A percentile compares a stretch with the other conserved stretches of the same genome.
These are phyloP conservation scores for Cryptosporidium meleagridis DNA, from an alignment of 169 alveolate genomes.

Conservation along the genomic window DNA sequence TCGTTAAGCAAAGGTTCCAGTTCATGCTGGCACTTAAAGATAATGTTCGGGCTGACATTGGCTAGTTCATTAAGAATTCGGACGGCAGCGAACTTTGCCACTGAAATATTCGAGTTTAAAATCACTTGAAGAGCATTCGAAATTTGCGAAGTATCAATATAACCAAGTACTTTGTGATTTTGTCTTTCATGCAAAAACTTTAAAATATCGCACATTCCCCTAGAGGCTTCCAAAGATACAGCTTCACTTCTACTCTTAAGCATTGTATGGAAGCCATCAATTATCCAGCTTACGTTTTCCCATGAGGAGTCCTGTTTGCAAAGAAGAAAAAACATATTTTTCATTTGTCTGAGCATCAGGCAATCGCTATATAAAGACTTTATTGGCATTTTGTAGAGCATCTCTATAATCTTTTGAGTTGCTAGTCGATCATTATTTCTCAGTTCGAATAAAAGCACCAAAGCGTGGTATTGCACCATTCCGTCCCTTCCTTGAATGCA, in stretches of 20 bases:
- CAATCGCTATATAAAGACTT: slow-evolving; percentile 68
- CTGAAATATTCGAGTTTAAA: slow-evolving; percentile 85
- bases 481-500: slow-evolving; percentile 88
- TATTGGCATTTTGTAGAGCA: slow-evolving; percentile 58
- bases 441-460: slow-evolving; percentile 91
- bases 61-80: slow-evolving; percentile 85
- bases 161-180: slow-evolving; percentile 45
- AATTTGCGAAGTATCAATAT: slow-evolving; percentile 32
- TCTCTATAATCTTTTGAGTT: slow-evolving; percentile 81
- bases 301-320: slow-evolving; percentile 13
- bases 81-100: slow-evolving; percentile 89
- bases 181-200: slow-evolving; percentile 47
- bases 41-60: slow-evolving; percentile 80
- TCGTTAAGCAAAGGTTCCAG: slow-evolving; percentile 91
- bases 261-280: slow-evolving; percentile 77
- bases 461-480: slow-evolving; percentile 95
- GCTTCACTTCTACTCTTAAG: slow-evolving; percentile 82
- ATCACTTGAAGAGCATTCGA: slow-evolving; percentile 81
- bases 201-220: slow-evolving; percentile 79
- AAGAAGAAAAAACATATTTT: slow-evolving; percentile 25
- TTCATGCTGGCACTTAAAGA: slow-evolving; percentile 86
- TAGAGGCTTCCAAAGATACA: slow-evolving; percentile 86
- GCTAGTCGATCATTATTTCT: slow-evolving; percentile 88
- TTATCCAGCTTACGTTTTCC: slow-evolving; percentile 58
- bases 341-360: slow-evolving; percentile 70